Evolutionary conservation across 495 filamentous ascomycete genomes (phyloP), one percentile per base, ranked within the genome.

Genomic region (Xeromyces bisporus): DNA sequence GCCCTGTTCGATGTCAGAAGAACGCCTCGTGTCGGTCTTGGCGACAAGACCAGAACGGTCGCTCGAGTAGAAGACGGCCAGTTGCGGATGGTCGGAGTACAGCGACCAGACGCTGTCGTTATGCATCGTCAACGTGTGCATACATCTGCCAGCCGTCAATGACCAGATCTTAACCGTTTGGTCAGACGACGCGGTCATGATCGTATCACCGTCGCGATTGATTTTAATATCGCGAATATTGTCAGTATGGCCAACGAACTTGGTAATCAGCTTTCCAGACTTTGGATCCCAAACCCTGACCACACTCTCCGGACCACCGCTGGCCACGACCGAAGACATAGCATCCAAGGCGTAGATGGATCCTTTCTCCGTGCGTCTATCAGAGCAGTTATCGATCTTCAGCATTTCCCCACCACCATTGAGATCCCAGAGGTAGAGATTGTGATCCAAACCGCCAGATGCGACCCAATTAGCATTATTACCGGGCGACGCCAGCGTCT

Each of bases 101-200:
- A 97, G 65, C 16, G 84, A 89, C 89, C 89, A 97, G 12, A 97
- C 87, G 48, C 85, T 93, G 44, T 91, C 83, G 48, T 89, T 92
- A 49, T 97, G 89, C 89, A 96, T 96, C 10, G 85, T 93, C 32
- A 97, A 64, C 3, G 91, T 97, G 55, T 94, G 80, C 77, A 94
- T 81, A 62, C 89, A 96, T 36, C 89, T 68, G 21, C 87, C 89
- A 7, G 83, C 86, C 1, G 82, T 85, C 28, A 94, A 69, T 29
- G 84, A 94, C 89, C 89, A 97, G 14, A 96, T 71, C 54, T 97
- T 97, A 56, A 97, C 76, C 0, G 89, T 94, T 50, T 89, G 83
- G 49, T 97, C 89, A 2, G 89, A 91, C 29, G 85, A 93, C 2
- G 84, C 91, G 0, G 85, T 92, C 70, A 97, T 72, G 29, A 97